phyloP scores from a whole-genome alignment of 805 yeast genomes.

The Metschnikowia baotianmanensis region DNA sequence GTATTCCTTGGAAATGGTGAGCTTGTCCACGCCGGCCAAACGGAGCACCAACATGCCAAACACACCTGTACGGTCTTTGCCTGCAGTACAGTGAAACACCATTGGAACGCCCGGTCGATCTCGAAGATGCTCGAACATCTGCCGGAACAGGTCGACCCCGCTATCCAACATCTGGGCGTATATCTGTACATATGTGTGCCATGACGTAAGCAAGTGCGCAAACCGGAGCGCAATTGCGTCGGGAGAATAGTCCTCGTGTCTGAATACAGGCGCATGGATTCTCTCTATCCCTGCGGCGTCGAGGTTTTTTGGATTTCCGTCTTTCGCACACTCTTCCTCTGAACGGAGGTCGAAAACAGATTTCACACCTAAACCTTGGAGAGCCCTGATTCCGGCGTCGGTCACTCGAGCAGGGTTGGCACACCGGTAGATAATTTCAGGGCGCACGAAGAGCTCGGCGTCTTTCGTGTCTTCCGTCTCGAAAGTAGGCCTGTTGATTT shows the following conservation, averaged over 20 bases:
- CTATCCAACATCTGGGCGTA: slow-evolving; percentile 55
- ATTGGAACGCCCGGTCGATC: slow-evolving; percentile 48
- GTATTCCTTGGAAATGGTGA: slow-evolving; percentile 69
- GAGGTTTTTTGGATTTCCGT: slow-evolving; percentile 39
- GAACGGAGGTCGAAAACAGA: slow-evolving; percentile 70
- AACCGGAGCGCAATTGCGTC: slow-evolving; percentile 57
- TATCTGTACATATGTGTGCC: slow-evolving; percentile 61
- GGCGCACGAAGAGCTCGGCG: slow-evolving; percentile 54
- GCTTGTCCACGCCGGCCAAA: slow-evolving; percentile 62
- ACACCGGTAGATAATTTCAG: slow-evolving; percentile 58
- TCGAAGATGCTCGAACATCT: slow-evolving; percentile 53
- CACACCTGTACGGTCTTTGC: slow-evolving; percentile 83
- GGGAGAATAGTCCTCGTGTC: slow-evolving; percentile 57
- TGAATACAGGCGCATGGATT: slow-evolving; percentile 57
- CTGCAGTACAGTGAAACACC: slow-evolving; percentile 78
- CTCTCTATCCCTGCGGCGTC: slow-evolving; percentile 45
- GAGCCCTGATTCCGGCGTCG: slow-evolving; percentile 41
- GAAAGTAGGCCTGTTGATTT: slow-evolving; percentile 29
- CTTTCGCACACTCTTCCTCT: slow-evolving; percentile 48
- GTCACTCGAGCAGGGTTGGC: slow-evolving; percentile 60
- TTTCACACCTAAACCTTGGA: slow-evolving; percentile 46
- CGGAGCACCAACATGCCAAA: slow-evolving; percentile 64
- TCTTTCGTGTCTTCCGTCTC: background rate
- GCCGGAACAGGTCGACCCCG: slow-evolving; percentile 48
- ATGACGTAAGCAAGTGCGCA: slow-evolving; percentile 52